Conservation (phyloP, 768 basidiomycete species). For the Lactarius hatsudake region DNA sequence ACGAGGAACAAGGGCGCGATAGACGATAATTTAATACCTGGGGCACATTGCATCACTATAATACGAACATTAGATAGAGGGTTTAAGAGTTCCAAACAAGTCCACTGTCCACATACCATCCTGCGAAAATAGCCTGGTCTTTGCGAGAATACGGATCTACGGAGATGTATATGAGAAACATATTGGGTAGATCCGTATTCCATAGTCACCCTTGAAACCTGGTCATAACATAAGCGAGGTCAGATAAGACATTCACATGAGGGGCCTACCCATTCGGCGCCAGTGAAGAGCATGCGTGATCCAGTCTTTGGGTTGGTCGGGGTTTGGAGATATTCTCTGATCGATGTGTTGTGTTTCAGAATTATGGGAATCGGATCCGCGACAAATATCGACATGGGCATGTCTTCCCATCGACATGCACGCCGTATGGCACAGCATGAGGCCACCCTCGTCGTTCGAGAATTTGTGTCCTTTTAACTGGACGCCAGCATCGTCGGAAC, state of each 20-base stretch:
- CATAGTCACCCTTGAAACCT: constrained; percentile 51
- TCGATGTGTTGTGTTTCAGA: constrained; percentile 47
- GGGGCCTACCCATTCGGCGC: constrained; percentile 42
- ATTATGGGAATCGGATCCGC: constrained; percentile 43
- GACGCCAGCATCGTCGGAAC: constrained; percentile 45
- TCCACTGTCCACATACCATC: constrained; percentile 24
- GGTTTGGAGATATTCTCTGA: constrained; percentile 43
- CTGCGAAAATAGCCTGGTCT: constrained; percentile 46
- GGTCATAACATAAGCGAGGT: background rate
- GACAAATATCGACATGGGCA: constrained; percentile 54
- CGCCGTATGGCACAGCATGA: constrained; percentile 59
- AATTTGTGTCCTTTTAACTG: constrained; percentile 57
- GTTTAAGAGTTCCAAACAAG: constrained; percentile 39
- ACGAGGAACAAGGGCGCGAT: background rate
- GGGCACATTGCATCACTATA: constrained; percentile 49
- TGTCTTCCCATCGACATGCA: constrained; percentile 56
- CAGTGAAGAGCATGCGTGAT: constrained; percentile 56
- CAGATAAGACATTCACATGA: background rate
- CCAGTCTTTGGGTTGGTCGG: constrained; percentile 48
- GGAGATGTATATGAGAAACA: too few species aligned
- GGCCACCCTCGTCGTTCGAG: constrained; percentile 52
- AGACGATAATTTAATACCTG: constrained; percentile 35
- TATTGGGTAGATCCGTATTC: background rate
- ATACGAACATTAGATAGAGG: background rate
- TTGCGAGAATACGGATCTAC: constrained; percentile 58